These are phyloP conservation scores for Erysimum cheiranthoides DNA, from an alignment of 345 rosid species.

Conservation along the genomic window DNA sequence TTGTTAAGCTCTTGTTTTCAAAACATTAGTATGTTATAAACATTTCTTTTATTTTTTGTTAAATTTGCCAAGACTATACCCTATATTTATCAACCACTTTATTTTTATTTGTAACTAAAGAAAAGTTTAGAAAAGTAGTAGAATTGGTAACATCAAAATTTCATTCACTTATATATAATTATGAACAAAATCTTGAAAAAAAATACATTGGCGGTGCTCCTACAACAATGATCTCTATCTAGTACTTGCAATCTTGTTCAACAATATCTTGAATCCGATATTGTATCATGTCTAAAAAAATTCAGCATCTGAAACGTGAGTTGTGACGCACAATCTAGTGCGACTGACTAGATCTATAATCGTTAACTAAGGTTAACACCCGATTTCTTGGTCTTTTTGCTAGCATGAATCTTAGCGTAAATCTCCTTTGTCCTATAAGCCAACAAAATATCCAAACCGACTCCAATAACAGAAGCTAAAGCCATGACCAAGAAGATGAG, in stretches of 20 bases:
- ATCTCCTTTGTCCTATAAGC: conserved; percentile 65
- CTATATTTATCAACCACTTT: not conserved
- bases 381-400: conserved; percentile 56
- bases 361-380: conserved; percentile 35
- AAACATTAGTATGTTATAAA: too few relatives aligned
- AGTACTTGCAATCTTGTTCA: conserved; percentile 21
- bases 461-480: conserved; percentile 63
- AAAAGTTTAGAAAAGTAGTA: not conserved
- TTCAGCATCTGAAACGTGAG: not conserved
- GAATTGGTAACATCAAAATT: conserved; percentile 1
- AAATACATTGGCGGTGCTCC: not conserved
- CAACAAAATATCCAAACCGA: conserved; percentile 68
- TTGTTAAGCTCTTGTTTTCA: too few relatives aligned
- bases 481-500: conserved; percentile 83
- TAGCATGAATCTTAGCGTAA: conserved; percentile 60
- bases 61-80: too few relatives aligned
- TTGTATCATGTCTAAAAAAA: conserved; percentile 24
- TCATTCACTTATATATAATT: conserved; percentile 7
- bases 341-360: not conserved
- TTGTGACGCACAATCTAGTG: conserved; percentile 5
- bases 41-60: too few relatives aligned
- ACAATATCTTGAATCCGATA: conserved; percentile 24
- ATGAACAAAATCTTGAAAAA: not conserved
- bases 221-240: conserved; percentile 7
- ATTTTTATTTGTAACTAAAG: not conserved